phyloP scores from a whole-genome alignment of 2,329 filamentous ascomycete species.

The Stemphylium beticola region DNA sequence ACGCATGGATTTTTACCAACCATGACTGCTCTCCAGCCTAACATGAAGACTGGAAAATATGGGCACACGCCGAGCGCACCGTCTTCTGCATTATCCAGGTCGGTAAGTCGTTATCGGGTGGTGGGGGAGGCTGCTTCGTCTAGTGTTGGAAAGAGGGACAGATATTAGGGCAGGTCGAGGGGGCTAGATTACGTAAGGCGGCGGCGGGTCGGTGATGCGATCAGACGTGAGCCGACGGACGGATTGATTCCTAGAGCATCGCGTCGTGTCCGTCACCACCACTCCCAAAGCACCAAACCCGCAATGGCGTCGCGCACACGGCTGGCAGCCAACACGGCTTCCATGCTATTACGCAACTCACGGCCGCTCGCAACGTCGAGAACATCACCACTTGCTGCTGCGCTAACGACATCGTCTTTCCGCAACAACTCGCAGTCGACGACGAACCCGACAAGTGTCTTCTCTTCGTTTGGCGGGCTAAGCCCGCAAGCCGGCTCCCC shows the following conservation, averaged over 20 bases:
- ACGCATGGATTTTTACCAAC: no score
- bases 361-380: constrained; percentile 23
- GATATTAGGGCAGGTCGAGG: no score
- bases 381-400: constrained; percentile 27
- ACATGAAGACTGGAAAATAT: no score
- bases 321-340: constrained; percentile 40
- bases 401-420: constrained; percentile 21
- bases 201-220: no score
- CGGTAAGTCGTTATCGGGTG: no score
- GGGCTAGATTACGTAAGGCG: no score
- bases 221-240: no score
- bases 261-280: constrained; percentile 29
- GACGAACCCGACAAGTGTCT: constrained; percentile 36
- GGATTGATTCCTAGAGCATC: constrained; percentile 17
- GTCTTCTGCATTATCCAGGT: no score
- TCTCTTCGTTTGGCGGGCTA: constrained; percentile 34
- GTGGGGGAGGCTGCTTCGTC: no score
- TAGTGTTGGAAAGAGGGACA: no score
- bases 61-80: no score
- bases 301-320: constrained; percentile 45
- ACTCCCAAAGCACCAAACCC: constrained; percentile 22
- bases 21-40: no score
- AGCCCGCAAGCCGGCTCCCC: constrained; percentile 56
- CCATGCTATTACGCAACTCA: constrained; percentile 33
- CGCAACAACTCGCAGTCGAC: constrained; percentile 42